These are phyloP conservation scores for Xylariaceae sp. DNA, from an alignment of 2,329 filamentous ascomycete genomes.

Conservation along the genomic window DNA sequence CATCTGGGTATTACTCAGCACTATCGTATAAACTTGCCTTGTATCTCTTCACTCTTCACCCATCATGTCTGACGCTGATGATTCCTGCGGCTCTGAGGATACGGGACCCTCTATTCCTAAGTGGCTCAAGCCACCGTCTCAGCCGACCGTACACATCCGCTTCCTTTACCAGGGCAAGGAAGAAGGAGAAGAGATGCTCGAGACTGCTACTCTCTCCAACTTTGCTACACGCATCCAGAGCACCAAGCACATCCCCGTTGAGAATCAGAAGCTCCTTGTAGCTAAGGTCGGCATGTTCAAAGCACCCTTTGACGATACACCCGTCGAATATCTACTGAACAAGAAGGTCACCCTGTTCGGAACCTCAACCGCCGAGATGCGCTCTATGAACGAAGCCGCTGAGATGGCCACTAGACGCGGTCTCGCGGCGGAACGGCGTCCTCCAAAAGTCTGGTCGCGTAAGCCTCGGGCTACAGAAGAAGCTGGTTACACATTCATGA, in stretches of 20 bases:
- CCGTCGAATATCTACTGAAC: conserved; percentile 44
- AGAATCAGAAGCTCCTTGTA: conserved; percentile 66
- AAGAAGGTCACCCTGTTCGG: conserved; percentile 66
- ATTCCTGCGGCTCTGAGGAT: too few relatives aligned
- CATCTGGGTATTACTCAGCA: too few relatives aligned
- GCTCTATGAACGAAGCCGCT: conserved; percentile 48
- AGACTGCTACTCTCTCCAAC: conserved; percentile 49
- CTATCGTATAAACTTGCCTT: not conserved
- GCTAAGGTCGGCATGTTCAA: conserved; percentile 63
- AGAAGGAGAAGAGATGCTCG: conserved; percentile 41
- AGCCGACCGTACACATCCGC: conserved; percentile 36
- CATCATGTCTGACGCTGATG: conserved; percentile 14
- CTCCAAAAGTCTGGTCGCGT: conserved; percentile 25
- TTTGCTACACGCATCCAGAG: conserved; percentile 56
- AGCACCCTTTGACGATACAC: conserved; percentile 55
- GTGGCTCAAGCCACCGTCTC: conserved; percentile 3
- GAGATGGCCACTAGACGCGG: conserved; percentile 45
- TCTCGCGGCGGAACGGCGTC: conserved; percentile 31
- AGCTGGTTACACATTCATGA: conserved; percentile 74
- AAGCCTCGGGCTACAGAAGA: conserved; percentile 47
- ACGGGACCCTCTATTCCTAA: too few relatives aligned
- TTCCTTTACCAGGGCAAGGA: conserved; percentile 45
- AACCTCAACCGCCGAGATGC: conserved; percentile 56
- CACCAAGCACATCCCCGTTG: conserved; percentile 53
- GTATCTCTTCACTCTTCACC: not conserved